Conservation (phyloP, 306 rosid genomes). For the Phaseolus lunatus region DNA sequence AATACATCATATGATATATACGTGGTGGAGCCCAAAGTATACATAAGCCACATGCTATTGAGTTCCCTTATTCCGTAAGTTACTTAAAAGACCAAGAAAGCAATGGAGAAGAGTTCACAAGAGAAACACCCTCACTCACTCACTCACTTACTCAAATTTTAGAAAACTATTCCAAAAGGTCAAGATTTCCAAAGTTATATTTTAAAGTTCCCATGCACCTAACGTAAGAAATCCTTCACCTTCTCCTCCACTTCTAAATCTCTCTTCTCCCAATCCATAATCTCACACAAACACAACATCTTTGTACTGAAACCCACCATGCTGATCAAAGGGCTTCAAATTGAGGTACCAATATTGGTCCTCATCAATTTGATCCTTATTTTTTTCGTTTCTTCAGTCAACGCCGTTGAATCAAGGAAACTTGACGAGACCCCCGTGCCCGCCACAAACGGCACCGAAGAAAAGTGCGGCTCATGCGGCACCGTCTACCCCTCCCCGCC, state of each 20-base stretch:
- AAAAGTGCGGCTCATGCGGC: constrained; percentile 51
- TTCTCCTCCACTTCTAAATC: background rate
- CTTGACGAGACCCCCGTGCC: constrained; percentile 45
- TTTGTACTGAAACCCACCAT: constrained; percentile 15
- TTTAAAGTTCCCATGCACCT: constrained; percentile 58
- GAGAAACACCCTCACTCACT: background rate
- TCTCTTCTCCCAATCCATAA: background rate
- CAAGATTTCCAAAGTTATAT: constrained; percentile 18
- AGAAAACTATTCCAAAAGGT: constrained; percentile 24
- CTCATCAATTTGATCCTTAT: constrained; percentile 33
- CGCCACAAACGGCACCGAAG: constrained; percentile 25
- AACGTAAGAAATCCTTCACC: constrained; percentile 49
- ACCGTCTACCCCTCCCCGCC: constrained; percentile 45
- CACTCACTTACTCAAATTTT: background rate
- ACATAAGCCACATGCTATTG: constrained; percentile 41
- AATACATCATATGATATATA: too few species aligned
- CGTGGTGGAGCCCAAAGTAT: constrained; percentile 41
- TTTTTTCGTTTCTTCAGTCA: constrained; percentile 34
- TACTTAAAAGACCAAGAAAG: constrained; percentile 35
- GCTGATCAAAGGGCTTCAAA: constrained; percentile 38
- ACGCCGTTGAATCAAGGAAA: constrained; percentile 49
- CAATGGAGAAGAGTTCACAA: background rate
- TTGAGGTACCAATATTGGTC: constrained; percentile 36
- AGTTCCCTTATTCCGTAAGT: constrained; percentile 48
- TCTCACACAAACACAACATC: background rate